Evolutionary conservation across 2,329 filamentous ascomycete genomes (phyloP), one percentile per base, ranked within the genome.

Genomic region (Fusarium heterosporum): DNA sequence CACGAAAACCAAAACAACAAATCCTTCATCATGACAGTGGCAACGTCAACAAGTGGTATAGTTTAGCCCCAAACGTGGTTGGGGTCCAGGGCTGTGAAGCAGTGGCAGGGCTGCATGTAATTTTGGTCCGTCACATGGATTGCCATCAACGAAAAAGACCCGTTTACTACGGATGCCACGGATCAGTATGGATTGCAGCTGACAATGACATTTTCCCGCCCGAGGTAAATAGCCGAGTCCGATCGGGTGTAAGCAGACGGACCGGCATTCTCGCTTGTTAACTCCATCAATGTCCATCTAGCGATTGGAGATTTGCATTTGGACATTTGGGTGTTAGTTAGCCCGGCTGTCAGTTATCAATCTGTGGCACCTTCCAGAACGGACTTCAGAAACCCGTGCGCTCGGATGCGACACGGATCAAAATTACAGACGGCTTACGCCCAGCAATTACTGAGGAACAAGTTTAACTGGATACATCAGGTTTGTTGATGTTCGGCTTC

Each of bases 131-230:
- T 74, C 72, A 74, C 65, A 71, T 73, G 71, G 58, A 54, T 64
- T 55, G 54, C 55, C 28, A 49, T 53, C 47, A 42, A 74, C 73
- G 73, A 74, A 72, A 74, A 74, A 71, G 59, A 61, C 41, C 72
- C 72, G 73, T 74, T 52, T 66, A 48, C 55, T 46, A 55, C 73
- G 71, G 73, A 74, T 74, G 63, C 60, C 30, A 61, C 73, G 72
- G 72, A 71, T 63, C 47, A 55, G 38, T 62, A 63, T 65, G 60
- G 60, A 25, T 53, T 50, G 25, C 22, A n/a, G 69, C 68, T 72
- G 68, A 66, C 56, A 70, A 69, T 32, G 22, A 25, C 42, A 57
- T 49, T 48, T 38, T 49, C 53, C 36, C 50, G 38, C 38, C 49
- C 56, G 58, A 48, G 45, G 34, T 51, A 46, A 47, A 57, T 66